A percentile compares a stretch with the other conserved stretches of the same genome.
Evolutionary conservation across 2,329 filamentous ascomycete species (phyloP).

Genomic region (Helotiales sp.): DNA sequence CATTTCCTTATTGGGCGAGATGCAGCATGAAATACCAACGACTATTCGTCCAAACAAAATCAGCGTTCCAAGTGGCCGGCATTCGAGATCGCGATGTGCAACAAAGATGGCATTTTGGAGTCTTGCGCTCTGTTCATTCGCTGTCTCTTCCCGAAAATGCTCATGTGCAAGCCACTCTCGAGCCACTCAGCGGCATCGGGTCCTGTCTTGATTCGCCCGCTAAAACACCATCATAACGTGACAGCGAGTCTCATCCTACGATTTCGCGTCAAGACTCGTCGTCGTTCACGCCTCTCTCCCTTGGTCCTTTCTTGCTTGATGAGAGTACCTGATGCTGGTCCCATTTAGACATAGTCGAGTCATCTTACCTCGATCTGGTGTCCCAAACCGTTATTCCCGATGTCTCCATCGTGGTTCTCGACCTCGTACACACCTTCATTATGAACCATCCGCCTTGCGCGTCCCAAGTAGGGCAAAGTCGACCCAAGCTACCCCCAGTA

Average conservation of each 20-base stretch:
- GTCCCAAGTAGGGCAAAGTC: constrained; percentile 48
- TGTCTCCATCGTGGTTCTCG: constrained; percentile 5
- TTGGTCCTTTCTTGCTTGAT: not conserved
- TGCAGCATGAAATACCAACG: not conserved
- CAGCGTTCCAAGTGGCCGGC: not conserved
- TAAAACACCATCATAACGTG: not conserved
- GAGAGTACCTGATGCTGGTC: constrained; percentile 21
- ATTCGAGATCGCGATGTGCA: not conserved
- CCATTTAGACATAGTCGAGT: constrained; percentile 6
- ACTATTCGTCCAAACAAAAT: not conserved
- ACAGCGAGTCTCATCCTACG: not conserved
- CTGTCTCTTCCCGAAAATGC: not conserved
- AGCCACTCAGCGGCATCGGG: constrained; percentile 2
- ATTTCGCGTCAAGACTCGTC: not conserved
- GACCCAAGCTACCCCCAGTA: constrained; percentile 52
- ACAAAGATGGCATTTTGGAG: not conserved
- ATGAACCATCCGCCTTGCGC: constrained; percentile 3
- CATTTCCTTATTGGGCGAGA: not conserved
- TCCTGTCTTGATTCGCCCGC: not conserved
- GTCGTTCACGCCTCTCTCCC: not conserved
- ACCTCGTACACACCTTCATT: not conserved
- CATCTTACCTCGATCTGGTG: constrained; percentile 2
- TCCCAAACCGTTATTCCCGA: not conserved
- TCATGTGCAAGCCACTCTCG: not conserved
- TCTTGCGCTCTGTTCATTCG: not conserved